Evolutionary conservation across 2,329 filamentous ascomycete species (phyloP), one percentile per base, ranked within the genome.

Genomic region (Cladosporium sp.): DNA sequence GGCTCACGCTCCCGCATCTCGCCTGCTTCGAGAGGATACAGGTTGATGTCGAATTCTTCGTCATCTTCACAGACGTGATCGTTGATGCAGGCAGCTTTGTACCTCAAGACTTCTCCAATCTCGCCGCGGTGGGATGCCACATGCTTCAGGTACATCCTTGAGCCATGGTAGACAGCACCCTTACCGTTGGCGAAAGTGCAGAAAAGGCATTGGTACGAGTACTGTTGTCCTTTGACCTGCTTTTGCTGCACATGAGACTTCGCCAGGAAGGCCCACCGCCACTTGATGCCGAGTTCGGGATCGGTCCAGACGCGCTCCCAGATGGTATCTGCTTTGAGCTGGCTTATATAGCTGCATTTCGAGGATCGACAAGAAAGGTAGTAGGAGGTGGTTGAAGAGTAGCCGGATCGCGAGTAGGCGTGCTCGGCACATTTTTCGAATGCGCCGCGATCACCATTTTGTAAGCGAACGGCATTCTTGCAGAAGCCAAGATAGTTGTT

Each of bases 31-130:
- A 65, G 50, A n/a, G 74, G 73, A 51, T 70, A 71, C 42, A 80
- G 70, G 63, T 80, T 80, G 49, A 81, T 71, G 66, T 81, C 78
- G 66, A 79, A 80, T 36, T 76, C 73, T 63, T 80, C 78, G 12
- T 67, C 64, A 15, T 71, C 66, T 0, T 62, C 63, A 8, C 76
- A 77, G 20, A 75, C 60, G 38, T 73, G 65, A 25, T 76, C 76
- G 20, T 74, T 65, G 38, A 80, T 72, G 63, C 75, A 77, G n/a
- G 71, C 71, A n/a, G 76, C 75, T 52, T 73, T 68, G 56, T 76
- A 72, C 54, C 74, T 60, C 59, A 78, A 66, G 38, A 75, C 73
- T 17, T 74, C 67, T 5, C 67, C 67, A 7, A 75, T 59, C 8
- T 69, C 64, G 2, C 67, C 69, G 51, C 75, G 72, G 62, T 77